Conservation (phyloP, 1,284 basidiomycete species). For the Fomitopsis pinicola region DNA sequence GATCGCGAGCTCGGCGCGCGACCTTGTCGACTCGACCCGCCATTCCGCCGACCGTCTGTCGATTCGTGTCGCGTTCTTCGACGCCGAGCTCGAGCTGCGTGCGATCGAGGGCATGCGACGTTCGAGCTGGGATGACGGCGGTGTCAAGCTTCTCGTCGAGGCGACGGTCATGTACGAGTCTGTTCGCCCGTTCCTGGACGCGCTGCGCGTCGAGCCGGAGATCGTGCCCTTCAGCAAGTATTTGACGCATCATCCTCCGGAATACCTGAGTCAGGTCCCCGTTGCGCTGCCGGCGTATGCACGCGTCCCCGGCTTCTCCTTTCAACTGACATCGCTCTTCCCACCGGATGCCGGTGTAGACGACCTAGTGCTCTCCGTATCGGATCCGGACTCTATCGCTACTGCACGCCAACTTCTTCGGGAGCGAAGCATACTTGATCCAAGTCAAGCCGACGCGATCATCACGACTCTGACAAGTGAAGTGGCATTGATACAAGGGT, state of each 20-base stretch:
- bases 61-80: constrained; percentile 26
- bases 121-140: constrained; percentile 22
- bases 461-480: constrained; percentile 57
- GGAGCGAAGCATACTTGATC: constrained; percentile 49
- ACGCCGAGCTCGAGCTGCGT: constrained; percentile 25
- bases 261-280: constrained; percentile 7
- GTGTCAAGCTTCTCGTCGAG: constrained; percentile 23
- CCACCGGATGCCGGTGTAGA: constrained; percentile 20
- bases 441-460: constrained; percentile 65
- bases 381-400: constrained; percentile 14
- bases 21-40: constrained; percentile 23
- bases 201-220: constrained; percentile 26
- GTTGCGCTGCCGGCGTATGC: constrained; percentile 24
- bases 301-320: constrained; percentile 19
- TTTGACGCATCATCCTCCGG: constrained; percentile 31
- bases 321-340: constrained; percentile 27
- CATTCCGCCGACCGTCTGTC: constrained; percentile 13
- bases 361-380: constrained; percentile 17
- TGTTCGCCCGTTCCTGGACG: constrained; percentile 28
- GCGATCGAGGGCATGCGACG: constrained; percentile 21
- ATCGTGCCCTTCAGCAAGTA: constrained; percentile 22
- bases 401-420: constrained; percentile 42
- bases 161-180: constrained; percentile 27
- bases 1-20: constrained; percentile 17
- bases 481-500: constrained; percentile 69